Evolutionary conservation across 2,329 filamentous ascomycete genomes (phyloP).

Genomic region (Salinomyces thailandicus): DNA sequence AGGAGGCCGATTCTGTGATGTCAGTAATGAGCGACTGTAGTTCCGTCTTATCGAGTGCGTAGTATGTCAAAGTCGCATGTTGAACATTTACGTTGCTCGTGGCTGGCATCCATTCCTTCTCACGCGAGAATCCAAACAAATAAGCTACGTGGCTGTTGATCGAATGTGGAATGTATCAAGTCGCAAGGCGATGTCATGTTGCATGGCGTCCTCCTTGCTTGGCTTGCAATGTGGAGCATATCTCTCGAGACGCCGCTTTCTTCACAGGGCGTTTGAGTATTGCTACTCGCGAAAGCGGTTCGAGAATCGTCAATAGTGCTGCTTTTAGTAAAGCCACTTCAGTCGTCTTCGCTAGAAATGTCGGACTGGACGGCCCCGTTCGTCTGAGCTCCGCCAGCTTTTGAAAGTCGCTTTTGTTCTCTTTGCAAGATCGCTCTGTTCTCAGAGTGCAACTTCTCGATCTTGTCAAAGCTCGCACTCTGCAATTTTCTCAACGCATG

Average conservation of each 20-base stretch:
- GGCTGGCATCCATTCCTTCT: slow-evolving; percentile 16
- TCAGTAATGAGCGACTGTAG: slow-evolving; percentile 7
- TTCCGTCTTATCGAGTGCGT: slow-evolving; percentile 9
- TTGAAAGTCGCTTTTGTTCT: slow-evolving; percentile 17
- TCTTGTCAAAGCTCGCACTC: slow-evolving; percentile 35
- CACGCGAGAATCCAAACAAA: slow-evolving; percentile 21
- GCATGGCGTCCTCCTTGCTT: slow-evolving; percentile 4
- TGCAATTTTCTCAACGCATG: slow-evolving; percentile 36
- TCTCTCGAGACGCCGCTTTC: too few species aligned
- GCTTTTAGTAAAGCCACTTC: too few species aligned
- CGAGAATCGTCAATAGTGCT: too few species aligned
- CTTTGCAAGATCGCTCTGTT: slow-evolving; percentile 26
- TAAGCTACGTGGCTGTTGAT: slow-evolving; percentile 16
- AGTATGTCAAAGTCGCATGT: too few species aligned
- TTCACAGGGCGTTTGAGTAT: too few species aligned
- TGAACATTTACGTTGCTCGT: too few species aligned
- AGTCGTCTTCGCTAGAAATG: slow-evolving; percentile 5
- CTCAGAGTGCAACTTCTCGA: slow-evolving; percentile 34
- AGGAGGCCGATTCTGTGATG: slow-evolving; percentile 1
- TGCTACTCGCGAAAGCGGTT: too few species aligned
- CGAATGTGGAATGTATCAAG: slow-evolving; percentile 18
- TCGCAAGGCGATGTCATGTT: slow-evolving; percentile 1
- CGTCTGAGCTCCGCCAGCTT: background rate
- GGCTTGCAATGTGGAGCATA: too few species aligned
- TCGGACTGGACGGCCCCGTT: slow-evolving; percentile 2